phyloP scores from a whole-genome alignment of 2,329 filamentous ascomycete species.

The Alternaria viburni region DNA sequence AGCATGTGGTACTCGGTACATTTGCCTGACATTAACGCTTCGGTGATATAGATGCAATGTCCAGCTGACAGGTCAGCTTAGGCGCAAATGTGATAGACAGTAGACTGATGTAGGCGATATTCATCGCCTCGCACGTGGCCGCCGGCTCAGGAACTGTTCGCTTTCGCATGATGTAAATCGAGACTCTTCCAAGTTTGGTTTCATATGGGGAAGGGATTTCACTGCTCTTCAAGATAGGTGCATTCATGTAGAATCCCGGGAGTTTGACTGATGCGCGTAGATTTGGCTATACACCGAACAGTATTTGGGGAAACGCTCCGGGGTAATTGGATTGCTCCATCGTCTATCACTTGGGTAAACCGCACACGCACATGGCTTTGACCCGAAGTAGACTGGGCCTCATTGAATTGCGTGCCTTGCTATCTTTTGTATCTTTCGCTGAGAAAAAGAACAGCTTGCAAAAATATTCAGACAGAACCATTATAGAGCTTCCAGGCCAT shows the following conservation, averaged over 20 bases:
- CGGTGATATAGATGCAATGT: background rate
- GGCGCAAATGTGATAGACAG: background rate
- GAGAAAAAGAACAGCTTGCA: background rate
- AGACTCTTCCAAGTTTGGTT: background rate
- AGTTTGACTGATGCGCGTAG: background rate
- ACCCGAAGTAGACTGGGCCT: too few relatives aligned
- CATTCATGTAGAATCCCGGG: background rate
- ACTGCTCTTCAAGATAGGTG: background rate
- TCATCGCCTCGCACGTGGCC: background rate
- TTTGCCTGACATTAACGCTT: background rate
- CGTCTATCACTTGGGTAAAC: background rate
- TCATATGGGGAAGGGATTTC: background rate
- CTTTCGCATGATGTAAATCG: background rate
- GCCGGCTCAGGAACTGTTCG: background rate
- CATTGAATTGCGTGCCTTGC: background rate
- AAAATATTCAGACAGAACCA: rapidly evolving
- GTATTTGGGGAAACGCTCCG: background rate
- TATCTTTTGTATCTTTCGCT: background rate
- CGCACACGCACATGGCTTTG: background rate
- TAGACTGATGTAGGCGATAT: background rate
- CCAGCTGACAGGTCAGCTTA: background rate
- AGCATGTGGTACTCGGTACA: background rate
- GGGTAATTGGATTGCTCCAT: background rate
- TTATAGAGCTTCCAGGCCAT: background rate
- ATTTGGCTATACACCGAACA: background rate